A percentile compares a stretch with the other conserved stretches of the same genome.
phyloP scores from a whole-genome alignment of 2,329 filamentous ascomycete genomes.

The Aspergillus terreus region DNA sequence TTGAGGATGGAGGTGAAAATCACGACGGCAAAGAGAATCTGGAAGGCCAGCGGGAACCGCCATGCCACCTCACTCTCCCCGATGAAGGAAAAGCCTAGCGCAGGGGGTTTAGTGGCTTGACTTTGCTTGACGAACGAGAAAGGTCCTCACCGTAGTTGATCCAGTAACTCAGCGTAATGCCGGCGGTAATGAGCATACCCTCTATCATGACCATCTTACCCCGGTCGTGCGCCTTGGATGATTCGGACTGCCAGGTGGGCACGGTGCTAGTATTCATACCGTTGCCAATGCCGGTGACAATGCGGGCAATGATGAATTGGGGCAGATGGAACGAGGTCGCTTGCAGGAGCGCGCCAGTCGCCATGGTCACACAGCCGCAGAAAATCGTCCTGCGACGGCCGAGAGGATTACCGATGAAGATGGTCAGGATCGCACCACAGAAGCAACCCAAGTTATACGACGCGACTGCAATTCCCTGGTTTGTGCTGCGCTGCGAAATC shows the following conservation, averaged over 20 bases:
- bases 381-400: slow-evolving; percentile 52
- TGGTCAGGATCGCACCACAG: slow-evolving; percentile 44
- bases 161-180: slow-evolving; percentile 50
- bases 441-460: slow-evolving; percentile 48
- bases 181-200: slow-evolving; percentile 50
- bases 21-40: slow-evolving; percentile 54
- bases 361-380: slow-evolving; percentile 46
- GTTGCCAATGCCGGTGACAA: slow-evolving; percentile 52
- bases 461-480: slow-evolving; percentile 37
- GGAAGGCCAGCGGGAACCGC: slow-evolving; percentile 56
- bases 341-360: slow-evolving; percentile 49
- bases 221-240: slow-evolving; percentile 48
- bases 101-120: neutral
- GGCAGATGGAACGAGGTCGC: slow-evolving; percentile 44
- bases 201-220: slow-evolving; percentile 54
- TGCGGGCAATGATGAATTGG: slow-evolving; percentile 51
- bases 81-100: slow-evolving; percentile 45
- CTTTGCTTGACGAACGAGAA: slow-evolving; percentile 30
- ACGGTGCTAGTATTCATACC: slow-evolving; percentile 52
- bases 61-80: slow-evolving; percentile 46
- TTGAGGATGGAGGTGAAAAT: slow-evolving; percentile 48
- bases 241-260: slow-evolving; percentile 51
- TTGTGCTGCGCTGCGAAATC: slow-evolving; percentile 17
- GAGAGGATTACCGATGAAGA: slow-evolving; percentile 49
- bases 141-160: slow-evolving; percentile 46